Conservation (phyloP, 192 early-diverging fungal genomes). For the Coemansia sp. region DNA sequence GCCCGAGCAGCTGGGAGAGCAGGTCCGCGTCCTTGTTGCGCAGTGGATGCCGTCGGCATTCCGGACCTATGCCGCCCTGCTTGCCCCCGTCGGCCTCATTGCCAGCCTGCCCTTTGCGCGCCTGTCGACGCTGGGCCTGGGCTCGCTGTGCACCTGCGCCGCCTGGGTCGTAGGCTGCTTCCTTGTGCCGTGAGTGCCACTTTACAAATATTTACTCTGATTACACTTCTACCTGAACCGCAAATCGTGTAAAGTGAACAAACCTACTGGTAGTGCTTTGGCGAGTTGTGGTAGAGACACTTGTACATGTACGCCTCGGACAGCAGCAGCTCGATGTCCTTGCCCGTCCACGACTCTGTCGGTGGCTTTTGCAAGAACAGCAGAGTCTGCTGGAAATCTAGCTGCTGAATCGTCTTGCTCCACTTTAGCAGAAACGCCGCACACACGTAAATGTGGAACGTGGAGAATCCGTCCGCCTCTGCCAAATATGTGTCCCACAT, state of each 20-base stretch:
- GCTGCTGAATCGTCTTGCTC: conserved; percentile 74
- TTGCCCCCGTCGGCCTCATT: conserved; percentile 23
- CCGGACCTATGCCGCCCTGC: conserved; percentile 17
- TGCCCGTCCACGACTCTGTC: conserved; percentile 77
- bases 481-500: conserved; percentile 99
- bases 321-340: conserved; percentile 90
- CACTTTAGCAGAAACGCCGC: conserved; percentile 96
- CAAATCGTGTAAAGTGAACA: too few species aligned
- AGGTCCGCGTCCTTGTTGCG: conserved; percentile 12
- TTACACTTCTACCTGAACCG: background rate
- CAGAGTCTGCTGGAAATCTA: conserved; percentile 95
- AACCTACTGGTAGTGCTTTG: conserved; percentile 78
- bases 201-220: background rate
- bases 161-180: conserved; percentile 15
- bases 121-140: conserved; percentile 11
- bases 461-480: conserved; percentile 67
- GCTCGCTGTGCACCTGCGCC: conserved; percentile 24
- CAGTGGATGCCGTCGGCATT: conserved; percentile 30
- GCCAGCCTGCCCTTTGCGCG: conserved; percentile 23
- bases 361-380: conserved; percentile 88
- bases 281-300: conserved; percentile 86
- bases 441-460: conserved; percentile 97
- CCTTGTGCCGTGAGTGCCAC: background rate
- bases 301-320: conserved; percentile 98
- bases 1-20: conserved; percentile 37